These are phyloP conservation scores for Cyberlindnera bimundalis DNA, from an alignment of 805 yeast genomes.

Conservation along the genomic window DNA sequence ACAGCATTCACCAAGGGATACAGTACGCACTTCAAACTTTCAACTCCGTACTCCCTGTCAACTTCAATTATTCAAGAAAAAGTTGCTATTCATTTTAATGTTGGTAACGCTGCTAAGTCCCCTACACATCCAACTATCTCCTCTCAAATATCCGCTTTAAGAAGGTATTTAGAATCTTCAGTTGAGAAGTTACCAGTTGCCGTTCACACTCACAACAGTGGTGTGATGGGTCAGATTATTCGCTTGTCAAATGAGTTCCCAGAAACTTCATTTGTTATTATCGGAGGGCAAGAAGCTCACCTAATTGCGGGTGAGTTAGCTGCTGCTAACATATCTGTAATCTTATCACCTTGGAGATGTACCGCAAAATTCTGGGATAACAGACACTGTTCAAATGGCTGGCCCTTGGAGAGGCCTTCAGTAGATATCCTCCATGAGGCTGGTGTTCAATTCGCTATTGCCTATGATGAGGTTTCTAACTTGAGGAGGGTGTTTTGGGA, in stretches of 20 bases:
- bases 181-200: slow-evolving; percentile 4
- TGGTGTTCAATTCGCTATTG: slow-evolving; percentile 8
- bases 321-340: slow-evolving; percentile 1
- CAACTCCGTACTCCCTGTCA: neutral
- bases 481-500: slow-evolving; percentile 9
- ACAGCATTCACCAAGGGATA: slow-evolving; percentile 7
- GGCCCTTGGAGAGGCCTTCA: slow-evolving; percentile 9
- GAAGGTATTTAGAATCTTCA: slow-evolving; percentile 1
- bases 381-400: slow-evolving; percentile 8
- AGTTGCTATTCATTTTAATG: slow-evolving; percentile 9
- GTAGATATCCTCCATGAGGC: slow-evolving; percentile 8
- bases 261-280: neutral
- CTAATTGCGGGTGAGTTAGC: slow-evolving; percentile 6
- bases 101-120: slow-evolving; percentile 7
- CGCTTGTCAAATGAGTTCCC: slow-evolving; percentile 6
- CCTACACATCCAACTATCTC: slow-evolving; percentile 5
- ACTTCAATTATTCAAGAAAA: slow-evolving; percentile 4
- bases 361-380: slow-evolving; percentile 12
- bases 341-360: slow-evolving; percentile 9
- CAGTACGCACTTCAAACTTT: slow-evolving; percentile 7
- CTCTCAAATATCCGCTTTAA: slow-evolving; percentile 5
- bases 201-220: slow-evolving; percentile 6
- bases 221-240: slow-evolving; percentile 5
- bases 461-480: slow-evolving; percentile 6
- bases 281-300: slow-evolving; percentile 12